Evolutionary conservation across 129 eudicot genomes (phyloP), one percentile per base, ranked within the genome.

Genomic region (Helichrysum umbraculigerum): DNA sequence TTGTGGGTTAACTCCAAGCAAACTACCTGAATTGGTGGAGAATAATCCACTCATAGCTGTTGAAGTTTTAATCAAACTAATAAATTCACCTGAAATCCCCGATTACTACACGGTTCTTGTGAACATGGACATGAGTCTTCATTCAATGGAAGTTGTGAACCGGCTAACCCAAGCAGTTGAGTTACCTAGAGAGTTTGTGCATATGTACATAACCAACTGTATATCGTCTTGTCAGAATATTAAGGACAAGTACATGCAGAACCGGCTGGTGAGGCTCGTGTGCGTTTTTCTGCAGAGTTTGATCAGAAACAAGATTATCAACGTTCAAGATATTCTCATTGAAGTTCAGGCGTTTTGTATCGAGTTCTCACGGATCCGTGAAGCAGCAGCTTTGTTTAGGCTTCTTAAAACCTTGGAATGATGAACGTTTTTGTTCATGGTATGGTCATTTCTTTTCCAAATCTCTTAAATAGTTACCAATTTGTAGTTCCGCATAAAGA

Each of bases 91-190:
- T 14, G 99, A 89, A 80, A 95, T 91, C 68, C 70, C 85, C 3
- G 96, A 91, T 94, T 91, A 95, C 74, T 89, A 89, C 69, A 87
- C 86, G 16, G 96, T 95, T 71, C 96, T 95, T 32, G 96, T 89
- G 76, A 91, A 89, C 80, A 95, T 95, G 99, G 99, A 95, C 58
- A 91, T 95, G 97, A 95, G 99, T 70, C 92, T 95, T 73, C 99
- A 95, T 74, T 95, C 97, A 8, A 95, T 95, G 99, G 99, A 95
- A 86, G 99, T 95, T 74, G 99, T 95, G 80, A 95, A 95, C 87
- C 83, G 97, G 87, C 86, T 95, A 47, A 95, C 99, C 9, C 89
- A 93, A 3, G 88, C 96, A 0, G 97, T 95, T 75, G 97, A 95
- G 72, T 88, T 95, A 73, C 99, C 99, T 8, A 87, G 92, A 14